A percentile compares a stretch with the other conserved stretches of the same genome.
phyloP scores from a whole-genome alignment of 192 early-diverging fungal species.

The Mortierella hygrophila region DNA sequence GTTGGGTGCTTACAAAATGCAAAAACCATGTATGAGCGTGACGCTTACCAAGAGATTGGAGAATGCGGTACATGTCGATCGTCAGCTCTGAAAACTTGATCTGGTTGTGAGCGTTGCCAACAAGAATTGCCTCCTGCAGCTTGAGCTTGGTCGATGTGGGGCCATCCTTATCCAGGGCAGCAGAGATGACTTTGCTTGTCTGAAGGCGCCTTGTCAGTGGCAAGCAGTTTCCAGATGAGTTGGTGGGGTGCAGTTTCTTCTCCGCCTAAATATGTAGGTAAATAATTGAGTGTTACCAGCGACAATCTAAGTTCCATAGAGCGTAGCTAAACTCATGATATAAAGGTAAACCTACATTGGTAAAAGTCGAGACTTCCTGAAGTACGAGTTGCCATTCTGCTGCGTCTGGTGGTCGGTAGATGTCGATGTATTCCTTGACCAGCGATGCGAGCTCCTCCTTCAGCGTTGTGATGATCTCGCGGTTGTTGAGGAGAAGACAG shows the following conservation, averaged over 20 bases:
- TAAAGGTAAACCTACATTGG: slow-evolving; percentile 74
- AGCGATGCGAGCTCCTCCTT: slow-evolving; percentile 86
- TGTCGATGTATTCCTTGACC: slow-evolving; percentile 90
- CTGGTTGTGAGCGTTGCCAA: slow-evolving; percentile 95
- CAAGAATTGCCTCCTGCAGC: slow-evolving; percentile 95
- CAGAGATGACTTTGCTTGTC: slow-evolving; percentile 46
- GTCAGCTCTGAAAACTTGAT: slow-evolving; percentile 98
- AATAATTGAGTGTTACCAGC: background rate
- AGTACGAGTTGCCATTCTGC: slow-evolving; percentile 90
- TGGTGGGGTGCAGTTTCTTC: slow-evolving; percentile 79
- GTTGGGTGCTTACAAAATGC: background rate
- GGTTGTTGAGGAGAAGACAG: slow-evolving; percentile 87
- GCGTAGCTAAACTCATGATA: background rate
- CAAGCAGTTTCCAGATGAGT: slow-evolving; percentile 60
- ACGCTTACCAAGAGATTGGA: slow-evolving; percentile 86
- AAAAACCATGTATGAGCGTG: background rate
- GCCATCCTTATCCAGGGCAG: slow-evolving; percentile 72
- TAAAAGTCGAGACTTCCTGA: slow-evolving; percentile 83
- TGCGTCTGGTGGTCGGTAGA: slow-evolving; percentile 90
- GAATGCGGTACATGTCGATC: slow-evolving; percentile 95
- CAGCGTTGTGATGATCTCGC: slow-evolving; percentile 83
- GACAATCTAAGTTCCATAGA: too few species aligned
- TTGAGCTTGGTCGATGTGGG: slow-evolving; percentile 61
- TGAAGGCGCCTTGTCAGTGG: slow-evolving; percentile 68
- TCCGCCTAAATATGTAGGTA: slow-evolving; percentile 67